Evolutionary conservation across 1,284 basidiomycete genomes (phyloP).

Genomic region (Marasmius tenuissimus): DNA sequence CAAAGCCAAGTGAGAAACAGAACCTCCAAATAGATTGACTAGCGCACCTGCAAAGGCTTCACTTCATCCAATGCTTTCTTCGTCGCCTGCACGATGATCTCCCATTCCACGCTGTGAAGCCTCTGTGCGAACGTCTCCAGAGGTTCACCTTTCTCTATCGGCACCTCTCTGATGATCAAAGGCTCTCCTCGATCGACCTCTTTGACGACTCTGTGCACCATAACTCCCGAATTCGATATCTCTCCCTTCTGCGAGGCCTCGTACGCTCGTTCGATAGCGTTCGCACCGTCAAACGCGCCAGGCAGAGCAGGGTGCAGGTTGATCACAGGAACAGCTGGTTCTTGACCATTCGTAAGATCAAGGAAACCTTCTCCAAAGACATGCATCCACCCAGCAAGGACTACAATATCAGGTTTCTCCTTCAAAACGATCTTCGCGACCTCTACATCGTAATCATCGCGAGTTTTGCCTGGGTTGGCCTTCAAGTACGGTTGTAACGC

Average conservation of each 20-base stretch:
- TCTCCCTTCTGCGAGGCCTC: slow-evolving; percentile 86
- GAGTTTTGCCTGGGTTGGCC: slow-evolving; percentile 68
- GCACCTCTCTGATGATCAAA: slow-evolving; percentile 78
- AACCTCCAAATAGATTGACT: background rate
- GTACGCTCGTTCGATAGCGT: slow-evolving; percentile 88
- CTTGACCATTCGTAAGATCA: slow-evolving; percentile 47
- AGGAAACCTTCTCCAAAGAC: slow-evolving; percentile 65
- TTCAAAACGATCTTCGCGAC: slow-evolving; percentile 73
- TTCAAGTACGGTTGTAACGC: slow-evolving; percentile 87
- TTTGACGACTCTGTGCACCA: slow-evolving; percentile 94
- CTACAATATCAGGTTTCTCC: slow-evolving; percentile 79
- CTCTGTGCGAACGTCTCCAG: slow-evolving; percentile 77
- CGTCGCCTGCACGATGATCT: slow-evolving; percentile 87
- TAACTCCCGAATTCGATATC: slow-evolving; percentile 78
- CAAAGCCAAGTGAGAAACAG: too few relatives aligned
- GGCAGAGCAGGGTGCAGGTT: slow-evolving; percentile 97
- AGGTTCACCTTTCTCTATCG: slow-evolving; percentile 72
- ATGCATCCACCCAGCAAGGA: slow-evolving; percentile 99
- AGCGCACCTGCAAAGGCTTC: slow-evolving; percentile 10
- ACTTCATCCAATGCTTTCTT: slow-evolving; percentile 62
- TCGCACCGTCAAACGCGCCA: slow-evolving; percentile 90
- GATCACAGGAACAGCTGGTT: slow-evolving; percentile 77
- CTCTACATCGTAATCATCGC: slow-evolving; percentile 86
- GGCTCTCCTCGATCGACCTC: slow-evolving; percentile 94
- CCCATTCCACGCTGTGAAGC: slow-evolving; percentile 86